Evolutionary conservation across 345 rosid species (phyloP).

Genomic region (Tarenaya hassleriana): DNA sequence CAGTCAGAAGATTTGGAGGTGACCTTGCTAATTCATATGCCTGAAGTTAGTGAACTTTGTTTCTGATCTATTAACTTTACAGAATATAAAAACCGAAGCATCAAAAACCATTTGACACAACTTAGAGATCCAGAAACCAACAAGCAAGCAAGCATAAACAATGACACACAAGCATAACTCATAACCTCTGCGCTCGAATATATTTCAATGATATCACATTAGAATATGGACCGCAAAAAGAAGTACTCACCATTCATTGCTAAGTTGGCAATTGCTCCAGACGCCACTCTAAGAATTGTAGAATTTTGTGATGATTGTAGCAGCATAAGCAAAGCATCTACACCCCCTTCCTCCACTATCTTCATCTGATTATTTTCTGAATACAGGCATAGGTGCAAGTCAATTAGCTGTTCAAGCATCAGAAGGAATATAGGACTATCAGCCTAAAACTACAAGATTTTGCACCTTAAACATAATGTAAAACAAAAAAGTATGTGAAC

Average conservation of each 20-base stretch:
- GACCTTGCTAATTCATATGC: neutral
- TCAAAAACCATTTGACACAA: constrained; percentile 5
- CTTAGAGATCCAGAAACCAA: constrained; percentile 8
- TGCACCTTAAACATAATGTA: constrained; percentile 5
- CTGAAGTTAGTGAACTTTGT: neutral
- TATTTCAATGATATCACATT: constrained; percentile 1
- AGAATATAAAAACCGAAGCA: neutral
- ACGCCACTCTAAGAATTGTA: constrained; percentile 88
- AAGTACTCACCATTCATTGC: constrained; percentile 78
- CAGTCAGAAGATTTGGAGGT: neutral
- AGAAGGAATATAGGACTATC: neutral
- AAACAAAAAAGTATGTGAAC: neutral
- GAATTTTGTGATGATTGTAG: constrained; percentile 58
- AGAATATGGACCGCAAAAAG: constrained; percentile 15
- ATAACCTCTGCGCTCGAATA: neutral
- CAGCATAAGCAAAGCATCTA: constrained; percentile 72
- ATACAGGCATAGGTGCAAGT: constrained; percentile 19
- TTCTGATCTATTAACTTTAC: neutral
- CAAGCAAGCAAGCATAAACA: constrained; percentile 1
- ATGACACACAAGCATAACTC: constrained; percentile 20
- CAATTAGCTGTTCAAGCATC: constrained; percentile 4
- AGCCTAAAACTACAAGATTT: neutral
- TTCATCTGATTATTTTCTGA: constrained; percentile 75
- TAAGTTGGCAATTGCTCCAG: constrained; percentile 94
- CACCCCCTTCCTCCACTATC: constrained; percentile 92